Evolutionary conservation across 148 eudicot species (phyloP).

Genomic region (Rhododendron ferrugineum): DNA sequence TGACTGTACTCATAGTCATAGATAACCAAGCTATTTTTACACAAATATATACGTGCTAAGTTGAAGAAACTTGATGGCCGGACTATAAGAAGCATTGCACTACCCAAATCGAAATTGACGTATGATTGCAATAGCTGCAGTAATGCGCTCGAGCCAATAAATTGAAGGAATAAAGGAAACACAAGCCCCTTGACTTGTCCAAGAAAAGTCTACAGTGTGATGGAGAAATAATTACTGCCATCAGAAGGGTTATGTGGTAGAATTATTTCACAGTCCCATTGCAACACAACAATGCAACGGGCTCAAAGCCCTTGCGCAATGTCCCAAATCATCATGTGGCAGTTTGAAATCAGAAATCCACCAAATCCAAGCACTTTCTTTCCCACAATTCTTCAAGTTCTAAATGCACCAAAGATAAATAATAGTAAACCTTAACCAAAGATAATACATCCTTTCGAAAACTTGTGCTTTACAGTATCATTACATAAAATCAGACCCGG

Average conservation of each 20-base stretch:
- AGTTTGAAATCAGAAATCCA: not conserved
- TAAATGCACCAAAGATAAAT: not conserved
- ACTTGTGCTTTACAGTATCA: not conserved
- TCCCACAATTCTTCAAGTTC: not conserved
- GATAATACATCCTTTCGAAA: not conserved
- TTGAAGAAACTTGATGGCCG: not conserved
- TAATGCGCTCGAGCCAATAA: not conserved
- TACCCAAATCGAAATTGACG: not conserved
- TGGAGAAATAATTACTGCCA: not conserved
- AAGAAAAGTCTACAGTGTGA: not conserved
- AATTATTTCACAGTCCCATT: constrained; percentile 9
- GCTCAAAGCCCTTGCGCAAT: constrained; percentile 51
- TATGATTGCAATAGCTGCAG: not conserved
- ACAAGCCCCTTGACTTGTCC: not conserved
- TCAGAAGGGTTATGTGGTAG: constrained; percentile 6
- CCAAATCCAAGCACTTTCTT: not conserved
- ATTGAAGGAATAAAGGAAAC: not conserved
- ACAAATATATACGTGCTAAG: not conserved
- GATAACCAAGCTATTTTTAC: not conserved
- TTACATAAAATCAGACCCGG: not conserved
- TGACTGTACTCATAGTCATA: not conserved
- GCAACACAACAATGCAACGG: constrained; percentile 13
- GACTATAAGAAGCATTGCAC: not conserved
- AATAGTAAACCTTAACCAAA: not conserved
- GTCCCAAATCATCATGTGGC: constrained; percentile 37